phyloP scores from a whole-genome alignment of 768 basidiomycete genomes.

The Kwoniella europaea region DNA sequence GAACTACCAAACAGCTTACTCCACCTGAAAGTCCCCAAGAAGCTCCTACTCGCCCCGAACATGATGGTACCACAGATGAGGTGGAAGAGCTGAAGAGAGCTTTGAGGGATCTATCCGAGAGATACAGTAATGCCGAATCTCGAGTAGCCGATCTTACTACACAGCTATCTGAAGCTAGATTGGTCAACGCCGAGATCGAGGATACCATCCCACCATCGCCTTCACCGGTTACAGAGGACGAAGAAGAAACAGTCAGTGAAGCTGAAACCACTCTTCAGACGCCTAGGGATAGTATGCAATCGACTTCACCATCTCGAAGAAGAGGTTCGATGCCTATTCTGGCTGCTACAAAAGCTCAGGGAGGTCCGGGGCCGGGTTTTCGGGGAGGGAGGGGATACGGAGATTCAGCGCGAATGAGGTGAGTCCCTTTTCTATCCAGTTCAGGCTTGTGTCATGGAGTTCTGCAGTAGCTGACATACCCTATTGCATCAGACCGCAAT shows the following conservation, averaged over 20 bases:
- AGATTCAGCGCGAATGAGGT: slow-evolving; percentile 45
- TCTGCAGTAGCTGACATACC: background rate
- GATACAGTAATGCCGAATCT: slow-evolving; percentile 80
- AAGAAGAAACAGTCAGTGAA: slow-evolving; percentile 29
- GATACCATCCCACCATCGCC: slow-evolving; percentile 29
- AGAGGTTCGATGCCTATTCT: slow-evolving; percentile 37
- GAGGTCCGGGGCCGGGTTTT: slow-evolving; percentile 46
- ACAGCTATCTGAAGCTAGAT: slow-evolving; percentile 86
- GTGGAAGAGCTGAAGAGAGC: slow-evolving; percentile 65
- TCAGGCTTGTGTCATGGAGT: background rate
- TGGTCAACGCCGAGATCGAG: slow-evolving; percentile 55
- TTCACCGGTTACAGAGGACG: slow-evolving; percentile 21
- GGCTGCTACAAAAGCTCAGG: slow-evolving; percentile 10
- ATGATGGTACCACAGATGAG: slow-evolving; percentile 60
- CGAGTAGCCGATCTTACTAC: slow-evolving; percentile 91
- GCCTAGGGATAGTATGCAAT: slow-evolving; percentile 27
- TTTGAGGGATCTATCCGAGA: slow-evolving; percentile 26
- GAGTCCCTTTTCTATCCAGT: slow-evolving; percentile 1
- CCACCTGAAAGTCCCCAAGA: slow-evolving; percentile 35
- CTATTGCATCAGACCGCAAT: slow-evolving; percentile 64
- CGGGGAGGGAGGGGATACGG: slow-evolving; percentile 55
- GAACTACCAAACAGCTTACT: slow-evolving; percentile 23
- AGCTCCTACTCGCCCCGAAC: background rate
- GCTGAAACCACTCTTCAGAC: slow-evolving; percentile 39
- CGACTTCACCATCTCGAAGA: slow-evolving; percentile 26